These are phyloP conservation scores for Fagus sylvatica DNA, from an alignment of 306 rosid species.

Conservation along the genomic window DNA sequence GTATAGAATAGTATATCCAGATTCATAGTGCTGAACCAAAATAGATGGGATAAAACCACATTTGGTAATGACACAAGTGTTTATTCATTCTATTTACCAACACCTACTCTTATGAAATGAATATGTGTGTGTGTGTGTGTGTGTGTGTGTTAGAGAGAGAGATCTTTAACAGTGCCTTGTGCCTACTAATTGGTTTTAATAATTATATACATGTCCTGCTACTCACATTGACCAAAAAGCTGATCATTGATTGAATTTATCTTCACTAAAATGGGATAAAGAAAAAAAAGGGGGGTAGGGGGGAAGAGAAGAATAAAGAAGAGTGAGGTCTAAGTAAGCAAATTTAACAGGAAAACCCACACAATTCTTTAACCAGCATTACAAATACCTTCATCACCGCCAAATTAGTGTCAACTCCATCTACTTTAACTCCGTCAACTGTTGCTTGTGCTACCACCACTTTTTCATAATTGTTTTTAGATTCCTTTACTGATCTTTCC, in stretches of 20 bases:
- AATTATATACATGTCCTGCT: background rate
- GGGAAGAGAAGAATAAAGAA: background rate
- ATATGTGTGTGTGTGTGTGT: no score
- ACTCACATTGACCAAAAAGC: background rate
- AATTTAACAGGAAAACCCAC: background rate
- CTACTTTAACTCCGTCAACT: constrained; percentile 94
- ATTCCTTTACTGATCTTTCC: constrained; percentile 78
- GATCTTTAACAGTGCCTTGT: background rate
- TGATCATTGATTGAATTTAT: background rate
- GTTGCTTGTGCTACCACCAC: constrained; percentile 86
- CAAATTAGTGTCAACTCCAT: constrained; percentile 89
- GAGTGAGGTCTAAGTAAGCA: background rate
- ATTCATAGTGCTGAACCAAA: background rate
- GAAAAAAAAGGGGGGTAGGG: background rate
- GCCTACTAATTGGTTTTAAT: background rate
- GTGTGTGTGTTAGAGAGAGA: background rate
- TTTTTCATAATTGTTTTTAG: constrained; percentile 71
- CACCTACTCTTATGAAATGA: background rate
- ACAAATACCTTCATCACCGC: constrained; percentile 91
- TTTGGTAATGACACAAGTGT: background rate
- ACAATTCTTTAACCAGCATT: background rate
- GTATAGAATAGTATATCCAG: constrained; percentile 1
- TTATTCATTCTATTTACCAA: background rate
- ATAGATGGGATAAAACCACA: background rate
- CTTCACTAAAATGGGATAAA: background rate